A percentile compares a stretch with the other conserved stretches of the same genome.
Conservation (phyloP, 2,329 filamentous ascomycete genomes). For the Colletotrichum cuscutae region DNA sequence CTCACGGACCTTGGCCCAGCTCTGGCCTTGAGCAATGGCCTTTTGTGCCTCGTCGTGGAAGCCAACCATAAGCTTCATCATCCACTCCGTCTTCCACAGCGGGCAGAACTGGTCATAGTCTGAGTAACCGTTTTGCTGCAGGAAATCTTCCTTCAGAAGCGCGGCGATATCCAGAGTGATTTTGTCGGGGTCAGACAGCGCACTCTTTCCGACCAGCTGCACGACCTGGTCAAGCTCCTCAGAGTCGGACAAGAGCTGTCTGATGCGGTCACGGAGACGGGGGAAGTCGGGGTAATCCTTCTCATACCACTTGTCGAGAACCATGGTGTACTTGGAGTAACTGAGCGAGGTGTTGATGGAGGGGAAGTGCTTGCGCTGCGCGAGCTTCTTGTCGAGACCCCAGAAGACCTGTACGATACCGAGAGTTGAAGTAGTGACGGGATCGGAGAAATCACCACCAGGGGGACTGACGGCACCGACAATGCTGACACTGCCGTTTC, state of each 20-base stretch:
- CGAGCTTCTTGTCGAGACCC: constrained; percentile 99
- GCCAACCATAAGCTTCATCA: constrained; percentile 99
- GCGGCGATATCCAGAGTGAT: constrained; percentile 94
- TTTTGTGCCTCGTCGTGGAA: constrained; percentile 99
- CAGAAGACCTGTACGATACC: constrained; percentile 99
- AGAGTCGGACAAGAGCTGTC: constrained; percentile 91
- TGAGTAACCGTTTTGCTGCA: constrained; percentile 99
- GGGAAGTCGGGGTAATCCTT: constrained; percentile 96
- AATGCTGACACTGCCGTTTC: constrained; percentile 93
- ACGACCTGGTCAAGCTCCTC: constrained; percentile 99
- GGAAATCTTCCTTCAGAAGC: constrained; percentile 96
- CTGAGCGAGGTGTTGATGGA: constrained; percentile 95
- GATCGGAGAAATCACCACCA: constrained; percentile 99
- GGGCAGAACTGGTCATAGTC: constrained; percentile 99
- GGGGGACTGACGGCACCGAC: constrained; percentile 97
- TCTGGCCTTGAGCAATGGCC: constrained; percentile 89
- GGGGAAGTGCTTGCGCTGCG: constrained; percentile 98
- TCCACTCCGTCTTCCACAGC: constrained; percentile 99
- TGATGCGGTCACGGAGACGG: constrained; percentile 89
- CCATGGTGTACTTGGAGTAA: constrained; percentile 94
- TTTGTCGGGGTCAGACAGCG: constrained; percentile 96
- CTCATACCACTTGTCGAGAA: constrained; percentile 93
- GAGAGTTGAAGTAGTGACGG: constrained; percentile 92
- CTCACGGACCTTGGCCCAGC: constrained; percentile 93
- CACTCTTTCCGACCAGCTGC: constrained; percentile 97